phyloP scores from a whole-genome alignment of 2,329 filamentous ascomycete species.

The Ceratocystis cacaofunesta region DNA sequence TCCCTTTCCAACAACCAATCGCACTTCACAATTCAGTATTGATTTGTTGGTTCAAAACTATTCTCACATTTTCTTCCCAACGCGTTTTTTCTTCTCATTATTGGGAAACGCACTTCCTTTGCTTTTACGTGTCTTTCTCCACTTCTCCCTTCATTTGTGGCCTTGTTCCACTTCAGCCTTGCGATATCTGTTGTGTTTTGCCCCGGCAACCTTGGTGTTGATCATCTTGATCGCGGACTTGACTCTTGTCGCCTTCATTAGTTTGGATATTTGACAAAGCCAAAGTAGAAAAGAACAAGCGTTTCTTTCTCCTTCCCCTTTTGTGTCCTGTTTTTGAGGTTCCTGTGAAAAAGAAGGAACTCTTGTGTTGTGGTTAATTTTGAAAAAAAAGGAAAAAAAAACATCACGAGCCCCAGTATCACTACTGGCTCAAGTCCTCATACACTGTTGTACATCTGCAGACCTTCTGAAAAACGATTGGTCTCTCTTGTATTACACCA shows the following conservation, averaged over 20 bases:
- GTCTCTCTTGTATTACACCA: neutral
- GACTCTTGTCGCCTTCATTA: neutral
- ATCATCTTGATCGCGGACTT: conserved; percentile 12
- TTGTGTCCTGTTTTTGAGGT: neutral
- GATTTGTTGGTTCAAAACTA: neutral
- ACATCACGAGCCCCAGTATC: neutral
- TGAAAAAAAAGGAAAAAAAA: neutral
- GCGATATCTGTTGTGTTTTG: conserved; percentile 1
- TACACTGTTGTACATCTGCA: neutral
- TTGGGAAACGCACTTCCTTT: neutral
- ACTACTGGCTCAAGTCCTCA: neutral
- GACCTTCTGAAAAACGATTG: conserved; percentile 13
- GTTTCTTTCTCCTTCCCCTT: neutral
- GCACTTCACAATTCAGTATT: neutral
- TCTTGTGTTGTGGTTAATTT: conserved; percentile 2
- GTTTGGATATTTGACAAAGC: neutral
- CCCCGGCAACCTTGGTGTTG: conserved; percentile 11
- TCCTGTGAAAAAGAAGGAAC: conserved; percentile 11
- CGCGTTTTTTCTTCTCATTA: neutral
- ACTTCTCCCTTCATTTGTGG: neutral
- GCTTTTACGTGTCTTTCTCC: neutral
- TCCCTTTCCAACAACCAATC: conserved; percentile 8
- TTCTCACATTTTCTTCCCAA: neutral
- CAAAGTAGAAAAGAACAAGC: neutral
- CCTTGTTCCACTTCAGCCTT: conserved; percentile 6